A percentile compares a stretch with the other conserved stretches of the same genome.
Conservation (phyloP, 345 rosid species). For the Salix koriyanagi region DNA sequence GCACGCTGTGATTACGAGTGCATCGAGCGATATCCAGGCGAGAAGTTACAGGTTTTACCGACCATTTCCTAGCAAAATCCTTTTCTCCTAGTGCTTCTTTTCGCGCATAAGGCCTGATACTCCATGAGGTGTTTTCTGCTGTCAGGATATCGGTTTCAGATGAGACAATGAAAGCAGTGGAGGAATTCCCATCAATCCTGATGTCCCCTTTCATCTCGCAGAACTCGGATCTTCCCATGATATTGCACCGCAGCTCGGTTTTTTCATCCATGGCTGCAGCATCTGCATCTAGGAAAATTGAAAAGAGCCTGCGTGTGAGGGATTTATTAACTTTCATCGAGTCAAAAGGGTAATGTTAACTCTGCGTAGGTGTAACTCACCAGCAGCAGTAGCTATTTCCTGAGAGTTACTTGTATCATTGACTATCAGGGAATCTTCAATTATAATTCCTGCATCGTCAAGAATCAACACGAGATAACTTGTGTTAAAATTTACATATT, state of each 20-base stretch:
- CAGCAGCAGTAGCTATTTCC: neutral
- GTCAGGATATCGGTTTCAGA: slow-evolving; percentile 6
- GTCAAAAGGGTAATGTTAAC: neutral
- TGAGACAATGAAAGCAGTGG: slow-evolving; percentile 35
- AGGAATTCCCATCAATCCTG: slow-evolving; percentile 50
- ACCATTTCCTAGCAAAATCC: slow-evolving; percentile 53
- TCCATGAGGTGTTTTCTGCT: slow-evolving; percentile 37
- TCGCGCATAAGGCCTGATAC: slow-evolving; percentile 60
- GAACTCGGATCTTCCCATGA: slow-evolving; percentile 49
- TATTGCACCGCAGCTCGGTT: slow-evolving; percentile 36
- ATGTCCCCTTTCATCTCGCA: slow-evolving; percentile 55
- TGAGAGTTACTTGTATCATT: neutral
- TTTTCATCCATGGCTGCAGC: slow-evolving; percentile 10
- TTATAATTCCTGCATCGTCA: neutral
- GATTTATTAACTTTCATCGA: neutral
- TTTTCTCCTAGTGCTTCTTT: slow-evolving; percentile 51
- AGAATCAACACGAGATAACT: neutral
- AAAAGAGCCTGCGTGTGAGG: neutral
- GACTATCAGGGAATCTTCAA: neutral
- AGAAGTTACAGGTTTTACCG: slow-evolving; percentile 31
- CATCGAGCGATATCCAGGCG: slow-evolving; percentile 24
- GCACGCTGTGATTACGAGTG: slow-evolving; percentile 40
- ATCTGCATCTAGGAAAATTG: slow-evolving; percentile 17
- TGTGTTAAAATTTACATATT: neutral
- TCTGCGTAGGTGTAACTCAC: neutral